Evolutionary conservation across 106 monocot species (phyloP).

Genomic region (Dioscorea alata): DNA sequence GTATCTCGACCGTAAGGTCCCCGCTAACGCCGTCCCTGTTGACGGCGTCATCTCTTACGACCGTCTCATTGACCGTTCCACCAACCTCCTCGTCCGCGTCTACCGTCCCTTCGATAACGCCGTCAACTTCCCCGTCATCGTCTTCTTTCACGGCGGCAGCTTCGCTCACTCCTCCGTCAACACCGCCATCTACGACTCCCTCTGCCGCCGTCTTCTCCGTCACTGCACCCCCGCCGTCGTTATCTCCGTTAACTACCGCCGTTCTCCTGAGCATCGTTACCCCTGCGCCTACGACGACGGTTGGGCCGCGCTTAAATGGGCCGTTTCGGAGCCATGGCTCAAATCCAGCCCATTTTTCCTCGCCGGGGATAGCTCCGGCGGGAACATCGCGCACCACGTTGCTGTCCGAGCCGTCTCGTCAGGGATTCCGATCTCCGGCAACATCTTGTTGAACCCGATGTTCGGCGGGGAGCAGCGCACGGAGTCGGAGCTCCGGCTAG

Average conservation of each 20-base stretch:
- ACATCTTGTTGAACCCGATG: conserved; percentile 88
- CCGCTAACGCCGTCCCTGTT: conserved; percentile 61
- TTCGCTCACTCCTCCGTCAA: conserved; percentile 90
- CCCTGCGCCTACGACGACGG: conserved; percentile 91
- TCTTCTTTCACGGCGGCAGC: conserved; percentile 97
- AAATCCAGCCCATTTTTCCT: conserved; percentile 59
- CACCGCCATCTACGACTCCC: conserved; percentile 77
- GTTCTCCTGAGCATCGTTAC: conserved; percentile 78
- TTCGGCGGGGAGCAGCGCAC: conserved; percentile 67
- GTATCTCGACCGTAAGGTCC: conserved; percentile 78
- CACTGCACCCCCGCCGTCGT: conserved; percentile 62
- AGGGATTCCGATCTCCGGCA: conserved; percentile 48
- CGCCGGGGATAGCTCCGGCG: conserved; percentile 83
- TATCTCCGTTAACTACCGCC: conserved; percentile 78
- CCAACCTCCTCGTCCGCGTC: conserved; percentile 23
- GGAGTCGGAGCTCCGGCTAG: conserved; percentile 59
- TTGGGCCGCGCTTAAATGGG: conserved; percentile 83
- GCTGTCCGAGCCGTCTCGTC: conserved; percentile 52
- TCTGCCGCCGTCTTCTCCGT: conserved; percentile 75
- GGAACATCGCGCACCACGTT: conserved; percentile 92
- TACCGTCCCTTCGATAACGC: too few relatives aligned
- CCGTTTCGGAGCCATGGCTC: conserved; percentile 49
- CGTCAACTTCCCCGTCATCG: conserved; percentile 50
- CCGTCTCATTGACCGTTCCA: conserved; percentile 49
- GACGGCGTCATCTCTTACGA: conserved; percentile 76